Base-by-base conservation (phyloP, 805 yeast genomes). In the Starmerella geochares region DNA sequence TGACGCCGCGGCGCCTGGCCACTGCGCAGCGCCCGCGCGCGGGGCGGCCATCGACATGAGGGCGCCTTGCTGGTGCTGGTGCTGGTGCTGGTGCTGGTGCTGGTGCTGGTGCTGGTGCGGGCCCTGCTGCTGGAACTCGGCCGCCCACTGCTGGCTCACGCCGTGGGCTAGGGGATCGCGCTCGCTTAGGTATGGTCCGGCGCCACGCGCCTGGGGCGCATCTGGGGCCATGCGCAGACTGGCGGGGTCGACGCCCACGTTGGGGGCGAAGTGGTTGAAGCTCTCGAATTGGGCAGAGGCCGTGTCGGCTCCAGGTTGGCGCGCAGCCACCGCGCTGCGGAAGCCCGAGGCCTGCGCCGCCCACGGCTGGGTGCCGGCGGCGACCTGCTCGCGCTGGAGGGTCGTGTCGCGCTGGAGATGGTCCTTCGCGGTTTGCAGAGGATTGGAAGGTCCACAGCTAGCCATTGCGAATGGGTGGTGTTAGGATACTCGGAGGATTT, bases 371-470 rank as follows among this genome's bases (percentile, higher is more conserved):
- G 44, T 23, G 16, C 31, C 40, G 6, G 16, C 28, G 20, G 24
- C 20, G 37, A 43, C 46, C 14, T 36, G 23, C 16, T 55, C 58
- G 16, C 46, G 45, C 17, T 55, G 58, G 20, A 48, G 49, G n/a
- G 55, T 17, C 2, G 52, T 39, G 33, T 55, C 57, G 4, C 55
- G 42, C 29, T 38, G 32, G 11, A 43, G 36, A n/a, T 51, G 49
- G 33, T 37, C 36, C 37, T 52, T 52, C 31, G 51, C 14, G 38
- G 41, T 29, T 24, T 50, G 53, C 29, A 42, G 32, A 10, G 58
- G 51, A 29, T 53, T 55, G 6, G 54, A 25, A 1, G 58, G 56
- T 16, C 58, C 58, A 29, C 58, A 55, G 16, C 51, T 45, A 21
- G 58, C 55, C 57, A 54, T 54, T 28, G 39, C 16, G 25, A 9